Conservation (phyloP, 352 stramenopile species). For the Phytophthora agathidicida region DNA sequence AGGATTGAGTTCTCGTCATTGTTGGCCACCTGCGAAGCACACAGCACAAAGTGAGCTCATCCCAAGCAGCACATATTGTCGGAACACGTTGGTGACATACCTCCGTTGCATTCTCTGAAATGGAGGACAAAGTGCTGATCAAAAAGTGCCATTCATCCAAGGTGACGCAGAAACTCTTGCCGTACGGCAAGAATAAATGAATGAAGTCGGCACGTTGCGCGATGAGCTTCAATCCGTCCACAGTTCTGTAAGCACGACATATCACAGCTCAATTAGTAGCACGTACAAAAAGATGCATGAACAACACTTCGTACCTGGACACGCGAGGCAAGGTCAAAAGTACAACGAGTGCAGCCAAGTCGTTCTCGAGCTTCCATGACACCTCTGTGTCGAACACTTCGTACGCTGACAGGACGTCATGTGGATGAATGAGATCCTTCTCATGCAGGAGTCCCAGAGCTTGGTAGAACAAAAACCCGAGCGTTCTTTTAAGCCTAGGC, state of each 20-base stretch:
- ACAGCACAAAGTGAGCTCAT: conserved; percentile 2
- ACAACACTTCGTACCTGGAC: conserved; percentile 44
- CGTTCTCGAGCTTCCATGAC: conserved; percentile 51
- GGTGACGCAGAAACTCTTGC: conserved; percentile 67
- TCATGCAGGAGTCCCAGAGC: conserved; percentile 61
- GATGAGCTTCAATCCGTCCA: conserved; percentile 73
- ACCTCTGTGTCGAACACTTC: conserved; percentile 8
- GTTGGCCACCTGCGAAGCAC: conserved; percentile 4
- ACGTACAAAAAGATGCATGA: background rate
- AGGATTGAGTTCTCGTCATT: conserved; percentile 52
- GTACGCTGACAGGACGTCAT: conserved; percentile 44
- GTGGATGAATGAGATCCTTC: conserved; percentile 44
- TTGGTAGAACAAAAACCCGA: conserved; percentile 52
- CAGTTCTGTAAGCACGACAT: conserved; percentile 31
- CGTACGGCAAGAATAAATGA: conserved; percentile 78
- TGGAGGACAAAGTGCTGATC: conserved; percentile 64
- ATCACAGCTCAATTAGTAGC: conserved; percentile 5
- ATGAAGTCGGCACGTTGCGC: conserved; percentile 49
- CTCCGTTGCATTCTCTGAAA: conserved; percentile 42
- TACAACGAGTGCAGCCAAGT: conserved; percentile 70
- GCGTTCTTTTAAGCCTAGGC: conserved; percentile 19
- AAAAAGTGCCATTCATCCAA: conserved; percentile 81
- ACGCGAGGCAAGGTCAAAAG: conserved; percentile 65
- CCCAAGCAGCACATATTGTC: background rate
- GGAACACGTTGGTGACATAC: conserved; percentile 26